Evolutionary conservation across 1,139 yeast genomes (phyloP), one percentile per base, ranked within the genome.

Genomic region (Suhomyces choctaworum): DNA sequence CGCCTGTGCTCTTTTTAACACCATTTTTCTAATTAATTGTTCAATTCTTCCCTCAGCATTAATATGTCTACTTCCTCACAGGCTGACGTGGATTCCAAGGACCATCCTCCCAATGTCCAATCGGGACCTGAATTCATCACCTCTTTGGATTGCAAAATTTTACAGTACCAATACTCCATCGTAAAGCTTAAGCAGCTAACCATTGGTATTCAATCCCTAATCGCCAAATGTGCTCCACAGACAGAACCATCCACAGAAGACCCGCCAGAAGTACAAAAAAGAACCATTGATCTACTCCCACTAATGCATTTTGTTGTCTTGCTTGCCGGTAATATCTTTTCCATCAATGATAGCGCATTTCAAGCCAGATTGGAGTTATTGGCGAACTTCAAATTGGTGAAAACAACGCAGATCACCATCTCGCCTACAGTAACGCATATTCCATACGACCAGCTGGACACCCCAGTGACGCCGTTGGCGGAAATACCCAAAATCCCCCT

Each of bases 311-410:
- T 66, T 46, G 51, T 70, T 23, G 55, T 63, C 1, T 50, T 72
- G 6, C 47, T 76, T 16, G 46, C 66, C 1, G 79, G 81, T 0
- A 64, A 64, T 19, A 45, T 71, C 2, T 69, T 78, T 50, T 68
- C 78, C 31, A 68, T 77, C 29, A 73, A 70, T 43, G 82, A 77
- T 25, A 49, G 47, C n/a, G 62, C 66, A 3, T 63, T 76, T 39
- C 63, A 56, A 40, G 58, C 66, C 19, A 58, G 75, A 31, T 51
- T 78, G n/a, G 73, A 64, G 21, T 50, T 65, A 3, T 50, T 78
- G 25, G 58, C 69, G 24, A 63, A 63, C 31, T 75, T 68, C 41
- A 66, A 64, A 36, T 50, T 64, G 23, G 63, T 66, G 44, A 71
- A 66, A 37, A 36, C 51, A 0, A 24, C 60, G 1, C 54, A 59